Evolutionary conservation across 164 flowering plant genomes (phyloP).

Genomic region (Magnolia sinica): DNA sequence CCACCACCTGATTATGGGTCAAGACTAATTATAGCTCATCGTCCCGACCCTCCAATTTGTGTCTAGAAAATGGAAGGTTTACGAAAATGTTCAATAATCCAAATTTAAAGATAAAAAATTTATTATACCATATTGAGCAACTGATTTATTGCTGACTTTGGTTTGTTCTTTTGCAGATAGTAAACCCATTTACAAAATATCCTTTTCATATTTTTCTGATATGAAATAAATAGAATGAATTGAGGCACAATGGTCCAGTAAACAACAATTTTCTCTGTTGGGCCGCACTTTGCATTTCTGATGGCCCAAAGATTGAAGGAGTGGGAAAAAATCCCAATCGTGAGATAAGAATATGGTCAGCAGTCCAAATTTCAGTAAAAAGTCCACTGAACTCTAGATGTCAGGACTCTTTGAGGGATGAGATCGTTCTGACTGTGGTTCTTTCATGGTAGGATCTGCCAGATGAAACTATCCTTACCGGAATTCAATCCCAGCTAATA

Average conservation of each 20-base stretch:
- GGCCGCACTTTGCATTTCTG: too few species aligned
- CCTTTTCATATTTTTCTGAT: slow-evolving; percentile 35
- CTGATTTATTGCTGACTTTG: background rate
- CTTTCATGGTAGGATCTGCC: background rate
- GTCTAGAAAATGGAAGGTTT: too few species aligned
- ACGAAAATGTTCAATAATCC: background rate
- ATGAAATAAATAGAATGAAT: background rate
- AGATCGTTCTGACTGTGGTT: background rate
- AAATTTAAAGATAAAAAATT: too few species aligned
- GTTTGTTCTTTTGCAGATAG: slow-evolving; percentile 62
- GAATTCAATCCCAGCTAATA: background rate
- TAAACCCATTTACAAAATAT: slow-evolving; percentile 98
- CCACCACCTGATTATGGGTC: too few species aligned
- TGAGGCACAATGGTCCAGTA: background rate
- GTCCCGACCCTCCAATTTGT: too few species aligned
- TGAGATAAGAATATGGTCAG: background rate
- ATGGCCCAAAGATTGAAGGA: too few species aligned
- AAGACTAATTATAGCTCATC: too few species aligned
- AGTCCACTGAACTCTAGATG: background rate
- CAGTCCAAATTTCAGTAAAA: background rate
- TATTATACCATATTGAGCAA: background rate
- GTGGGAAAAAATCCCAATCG: too few species aligned
- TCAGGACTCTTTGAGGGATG: background rate
- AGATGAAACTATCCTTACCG: background rate
- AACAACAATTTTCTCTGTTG: background rate